Evolutionary conservation across 305 asterid species (phyloP), one percentile per base, ranked within the genome.

Genomic region (Fraxinus angustifolia): DNA sequence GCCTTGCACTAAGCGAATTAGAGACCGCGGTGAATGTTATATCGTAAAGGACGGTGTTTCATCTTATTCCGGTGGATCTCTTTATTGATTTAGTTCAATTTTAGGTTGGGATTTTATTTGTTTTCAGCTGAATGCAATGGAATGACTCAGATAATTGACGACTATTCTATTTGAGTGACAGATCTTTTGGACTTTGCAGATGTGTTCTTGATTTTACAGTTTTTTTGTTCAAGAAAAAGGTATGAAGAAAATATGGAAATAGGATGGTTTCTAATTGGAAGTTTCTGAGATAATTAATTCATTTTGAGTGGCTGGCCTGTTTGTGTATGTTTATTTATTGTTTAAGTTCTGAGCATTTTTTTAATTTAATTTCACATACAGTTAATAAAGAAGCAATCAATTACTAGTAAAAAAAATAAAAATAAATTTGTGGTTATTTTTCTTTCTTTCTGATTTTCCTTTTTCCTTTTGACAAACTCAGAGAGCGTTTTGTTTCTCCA

Each of bases 1-100:
- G 97, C 94, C 96, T 90, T 93, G 97, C 94, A 93, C 91, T 94
- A 93, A 91, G 91, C 91, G 96, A 93, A 93, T 91, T 90, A 85
- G 96, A 91, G 89, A 58, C 96, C 79, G 91, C 90, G 77, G 97
- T 85, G 90, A 91, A 73, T 85, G 65, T 23, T 45, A 72, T 71
- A 33, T 26, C 68, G 58, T 17, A 71, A 67, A 16, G 68, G 75
- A 14, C 62, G 76, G 11, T 14, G 19, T 17, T 11, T 19, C 82
- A 70, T 62, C 70, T 82, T 80, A 62, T 81, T 75, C 62, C 1
- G 73, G 73, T 84, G 83, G 89, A 83, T 83, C 85, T 68, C 76
- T 4, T 23, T 23, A 36, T 80, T 77, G 70, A 78, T 82, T 76
- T 14, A 58, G 45, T 78, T 77, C 80, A 80, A 81, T 82, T 79